A percentile compares a stretch with the other conserved stretches of the same genome.
Conservation (phyloP, 139 green algal species). For the Yamagishiella unicocca region DNA sequence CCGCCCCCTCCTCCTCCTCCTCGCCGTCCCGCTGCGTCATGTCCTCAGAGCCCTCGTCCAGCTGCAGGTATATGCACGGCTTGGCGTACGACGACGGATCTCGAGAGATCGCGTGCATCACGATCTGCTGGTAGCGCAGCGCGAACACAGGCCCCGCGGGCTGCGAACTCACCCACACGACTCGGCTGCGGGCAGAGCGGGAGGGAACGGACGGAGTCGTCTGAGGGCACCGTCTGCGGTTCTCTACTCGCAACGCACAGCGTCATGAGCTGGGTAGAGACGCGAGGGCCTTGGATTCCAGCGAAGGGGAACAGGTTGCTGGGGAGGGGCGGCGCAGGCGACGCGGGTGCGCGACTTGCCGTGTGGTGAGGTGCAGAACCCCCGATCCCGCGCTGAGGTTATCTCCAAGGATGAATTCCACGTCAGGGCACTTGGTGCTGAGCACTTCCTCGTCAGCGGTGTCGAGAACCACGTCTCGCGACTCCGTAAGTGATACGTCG, state of each 20-base stretch:
- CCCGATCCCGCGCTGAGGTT: conserved; percentile 39
- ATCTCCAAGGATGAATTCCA: conserved; percentile 56
- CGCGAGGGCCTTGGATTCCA: not conserved
- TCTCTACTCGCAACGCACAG: too few relatives aligned
- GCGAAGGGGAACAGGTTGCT: not conserved
- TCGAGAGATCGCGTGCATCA: conserved; percentile 63
- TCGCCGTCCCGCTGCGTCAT: not conserved
- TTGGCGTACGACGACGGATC: conserved; percentile 46
- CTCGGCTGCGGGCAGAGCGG: conserved; percentile 31
- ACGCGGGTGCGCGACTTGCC: conserved; percentile 27
- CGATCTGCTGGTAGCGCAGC: conserved; percentile 59
- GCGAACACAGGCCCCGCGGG: conserved; percentile 21
- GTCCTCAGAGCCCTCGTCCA: conserved; percentile 62
- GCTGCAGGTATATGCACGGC: conserved; percentile 63
- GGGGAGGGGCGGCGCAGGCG: not conserved
- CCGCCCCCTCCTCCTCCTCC: conserved; percentile 42
- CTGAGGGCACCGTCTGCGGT: too few relatives aligned
- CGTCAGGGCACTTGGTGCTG: conserved; percentile 20
- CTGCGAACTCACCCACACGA: conserved; percentile 49
- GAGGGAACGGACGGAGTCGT: too few relatives aligned
- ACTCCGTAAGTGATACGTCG: conserved; percentile 25
- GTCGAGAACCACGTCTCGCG: conserved; percentile 32
- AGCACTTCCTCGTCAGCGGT: conserved; percentile 50
- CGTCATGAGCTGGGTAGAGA: too few relatives aligned
- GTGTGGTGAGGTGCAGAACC: conserved; percentile 54